phyloP scores from a whole-genome alignment of 768 basidiomycete genomes.

The Mycena capillaripes region DNA sequence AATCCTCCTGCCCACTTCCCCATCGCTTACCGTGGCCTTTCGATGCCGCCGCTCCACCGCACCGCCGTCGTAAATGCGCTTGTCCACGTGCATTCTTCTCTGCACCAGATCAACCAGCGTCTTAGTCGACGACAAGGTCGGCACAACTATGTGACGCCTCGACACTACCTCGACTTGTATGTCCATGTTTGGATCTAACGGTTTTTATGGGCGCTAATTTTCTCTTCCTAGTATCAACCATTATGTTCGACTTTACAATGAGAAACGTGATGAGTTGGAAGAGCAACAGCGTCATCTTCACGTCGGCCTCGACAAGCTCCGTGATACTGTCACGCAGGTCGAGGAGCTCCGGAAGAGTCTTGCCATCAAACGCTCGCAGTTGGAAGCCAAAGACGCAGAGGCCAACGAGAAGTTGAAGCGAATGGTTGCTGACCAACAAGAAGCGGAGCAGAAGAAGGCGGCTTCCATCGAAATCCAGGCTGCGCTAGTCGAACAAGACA shows the following conservation, averaged over 20 bases:
- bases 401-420: conserved; percentile 98
- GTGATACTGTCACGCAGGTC: conserved; percentile 95
- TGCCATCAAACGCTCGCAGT: conserved; percentile 92
- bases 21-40: conserved; percentile 86
- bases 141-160: conserved; percentile 96
- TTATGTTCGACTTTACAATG: conserved; percentile 93
- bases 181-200: conserved; percentile 49
- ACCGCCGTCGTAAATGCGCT: conserved; percentile 94
- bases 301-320: conserved; percentile 96
- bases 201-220: conserved; percentile 22
- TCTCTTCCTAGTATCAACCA: conserved; percentile 85
- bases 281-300: conserved; percentile 99
- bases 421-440: conserved; percentile 99
- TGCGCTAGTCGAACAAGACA: conserved; percentile 92
- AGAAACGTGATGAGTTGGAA: conserved; percentile 97
- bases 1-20: conserved; percentile 88
- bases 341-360: conserved; percentile 96
- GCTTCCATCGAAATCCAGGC: conserved; percentile 97
- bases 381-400: conserved; percentile 93
- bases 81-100: conserved; percentile 90
- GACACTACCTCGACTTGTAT: conserved; percentile 99
- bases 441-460: conserved; percentile 97
- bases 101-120: conserved; percentile 90
- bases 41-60: conserved; percentile 91
- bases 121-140: conserved; percentile 95